Percentiles rank a stretch among this genome's conserved stretches.
Conservation (phyloP, 371 early-diverging fungal species). For the Haplosporangium sp. region DNA sequence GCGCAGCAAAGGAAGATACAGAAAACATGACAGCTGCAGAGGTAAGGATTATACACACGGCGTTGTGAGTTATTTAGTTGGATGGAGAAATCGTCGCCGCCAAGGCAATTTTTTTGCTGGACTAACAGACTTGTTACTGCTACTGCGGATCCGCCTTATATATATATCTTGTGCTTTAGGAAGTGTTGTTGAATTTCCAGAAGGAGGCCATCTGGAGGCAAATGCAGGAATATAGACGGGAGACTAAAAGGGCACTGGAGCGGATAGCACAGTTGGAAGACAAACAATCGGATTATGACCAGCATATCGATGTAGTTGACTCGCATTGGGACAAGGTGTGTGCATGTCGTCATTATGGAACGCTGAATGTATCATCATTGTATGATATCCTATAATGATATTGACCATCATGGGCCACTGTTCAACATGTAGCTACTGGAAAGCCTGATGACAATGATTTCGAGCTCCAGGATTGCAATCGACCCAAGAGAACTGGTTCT, state of each 20-base stretch:
- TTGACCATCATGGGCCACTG: background rate
- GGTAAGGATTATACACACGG: constrained; percentile 12
- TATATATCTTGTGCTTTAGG: constrained; percentile 14
- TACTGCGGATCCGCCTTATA: background rate
- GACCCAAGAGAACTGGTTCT: background rate
- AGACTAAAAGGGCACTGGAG: constrained; percentile 57
- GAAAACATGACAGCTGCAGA: constrained; percentile 45
- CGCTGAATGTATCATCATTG: background rate
- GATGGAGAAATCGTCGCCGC: background rate
- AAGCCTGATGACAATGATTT: constrained; percentile 31
- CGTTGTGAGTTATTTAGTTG: background rate
- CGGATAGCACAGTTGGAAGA: constrained; percentile 53
- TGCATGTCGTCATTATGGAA: background rate
- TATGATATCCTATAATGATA: background rate
- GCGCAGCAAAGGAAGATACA: constrained; percentile 24
- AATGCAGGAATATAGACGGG: constrained; percentile 82
- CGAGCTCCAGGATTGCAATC: constrained; percentile 11
- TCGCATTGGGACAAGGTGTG: constrained; percentile 55
- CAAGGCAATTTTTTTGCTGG: background rate
- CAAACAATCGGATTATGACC: constrained; percentile 49
- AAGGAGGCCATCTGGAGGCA: constrained; percentile 86
- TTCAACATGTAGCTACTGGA: constrained; percentile 33
- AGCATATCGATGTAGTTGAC: constrained; percentile 25
- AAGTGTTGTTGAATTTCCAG: constrained; percentile 65
- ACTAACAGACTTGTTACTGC: too few species aligned